Conservation (phyloP, 179 eudicot genomes). For the Gypsophila paniculata region DNA sequence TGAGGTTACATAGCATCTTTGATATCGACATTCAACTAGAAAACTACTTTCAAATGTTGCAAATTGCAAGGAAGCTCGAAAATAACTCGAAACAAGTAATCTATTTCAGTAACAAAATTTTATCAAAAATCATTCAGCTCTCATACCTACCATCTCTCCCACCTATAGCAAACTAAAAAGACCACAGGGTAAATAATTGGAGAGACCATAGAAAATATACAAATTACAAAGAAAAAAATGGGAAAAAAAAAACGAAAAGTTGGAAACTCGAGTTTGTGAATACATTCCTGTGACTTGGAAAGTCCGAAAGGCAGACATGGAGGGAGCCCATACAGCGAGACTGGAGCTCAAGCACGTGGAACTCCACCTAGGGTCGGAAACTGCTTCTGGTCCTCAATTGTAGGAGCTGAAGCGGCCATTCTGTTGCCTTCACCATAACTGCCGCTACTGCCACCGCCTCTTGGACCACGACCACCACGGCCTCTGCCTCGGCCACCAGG, state of each 20-base stretch:
- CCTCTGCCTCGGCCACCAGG: conserved; percentile 54
- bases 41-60: too few relatives aligned
- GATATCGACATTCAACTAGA: too few relatives aligned
- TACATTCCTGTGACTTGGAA: conserved; percentile 26
- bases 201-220: conserved; percentile 30
- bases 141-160: conserved; percentile 11
- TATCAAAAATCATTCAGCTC: conserved; percentile 19
- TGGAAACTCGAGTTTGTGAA: conserved; percentile 23
- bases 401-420: conserved; percentile 40
- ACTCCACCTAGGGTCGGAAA: conserved; percentile 72
- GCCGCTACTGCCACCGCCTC: conserved; percentile 37
- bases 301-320: conserved; percentile 17
- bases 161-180: conserved; percentile 4
- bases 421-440: conserved; percentile 41
- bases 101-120: conserved; percentile 31
- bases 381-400: conserved; percentile 60
- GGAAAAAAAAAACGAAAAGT: conserved; percentile 13
- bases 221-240: conserved; percentile 19
- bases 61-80: too few relatives aligned
- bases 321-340: conserved; percentile 5
- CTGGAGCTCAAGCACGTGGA: conserved; percentile 18
- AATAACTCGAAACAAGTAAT: conserved; percentile 13
- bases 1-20: too few relatives aligned
- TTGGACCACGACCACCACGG: conserved; percentile 54
- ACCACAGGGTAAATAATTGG: conserved; percentile 9